Evolutionary conservation across 2,329 filamentous ascomycete species (phyloP).

Genomic region (Emericellopsis atlantica): DNA sequence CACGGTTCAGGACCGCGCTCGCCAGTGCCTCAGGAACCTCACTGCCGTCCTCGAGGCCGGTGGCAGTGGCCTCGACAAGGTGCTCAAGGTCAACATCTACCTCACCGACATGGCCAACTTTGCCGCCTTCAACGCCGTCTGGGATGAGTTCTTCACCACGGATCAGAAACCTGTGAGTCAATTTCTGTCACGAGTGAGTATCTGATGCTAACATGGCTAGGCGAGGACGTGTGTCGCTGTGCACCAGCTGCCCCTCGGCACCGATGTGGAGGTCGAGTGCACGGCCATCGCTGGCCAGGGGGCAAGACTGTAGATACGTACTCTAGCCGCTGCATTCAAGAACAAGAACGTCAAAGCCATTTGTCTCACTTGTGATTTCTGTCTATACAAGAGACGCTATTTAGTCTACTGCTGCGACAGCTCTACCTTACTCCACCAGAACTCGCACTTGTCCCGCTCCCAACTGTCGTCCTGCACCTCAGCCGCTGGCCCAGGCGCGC

Average conservation of each 20-base stretch:
- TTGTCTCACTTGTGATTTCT: not conserved
- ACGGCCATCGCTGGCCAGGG: not conserved
- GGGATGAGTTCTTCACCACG: constrained; percentile 32
- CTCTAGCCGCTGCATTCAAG: not conserved
- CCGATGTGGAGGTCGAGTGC: constrained; percentile 60
- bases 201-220: constrained; percentile 8
- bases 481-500: constrained; percentile 19
- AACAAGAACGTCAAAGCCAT: not conserved
- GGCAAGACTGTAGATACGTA: not conserved
- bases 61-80: constrained; percentile 44
- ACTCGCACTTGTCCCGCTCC: constrained; percentile 27
- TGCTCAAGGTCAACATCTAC: constrained; percentile 58
- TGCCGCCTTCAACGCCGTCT: constrained; percentile 42
- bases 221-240: constrained; percentile 60
- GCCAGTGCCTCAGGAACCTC: constrained; percentile 46
- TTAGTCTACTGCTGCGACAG: constrained; percentile 15
- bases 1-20: constrained; percentile 35
- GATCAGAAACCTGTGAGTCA: constrained; percentile 31
- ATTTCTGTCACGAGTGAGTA: not conserved
- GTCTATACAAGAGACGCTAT: not conserved
- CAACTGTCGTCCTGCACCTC: constrained; percentile 25
- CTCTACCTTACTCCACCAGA: constrained; percentile 31
- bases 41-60: constrained; percentile 45
- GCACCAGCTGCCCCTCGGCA: constrained; percentile 56
- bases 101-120: constrained; percentile 55